Conservation (phyloP, 805 yeast genomes). For the Saccharomycopsis sp. region DNA sequence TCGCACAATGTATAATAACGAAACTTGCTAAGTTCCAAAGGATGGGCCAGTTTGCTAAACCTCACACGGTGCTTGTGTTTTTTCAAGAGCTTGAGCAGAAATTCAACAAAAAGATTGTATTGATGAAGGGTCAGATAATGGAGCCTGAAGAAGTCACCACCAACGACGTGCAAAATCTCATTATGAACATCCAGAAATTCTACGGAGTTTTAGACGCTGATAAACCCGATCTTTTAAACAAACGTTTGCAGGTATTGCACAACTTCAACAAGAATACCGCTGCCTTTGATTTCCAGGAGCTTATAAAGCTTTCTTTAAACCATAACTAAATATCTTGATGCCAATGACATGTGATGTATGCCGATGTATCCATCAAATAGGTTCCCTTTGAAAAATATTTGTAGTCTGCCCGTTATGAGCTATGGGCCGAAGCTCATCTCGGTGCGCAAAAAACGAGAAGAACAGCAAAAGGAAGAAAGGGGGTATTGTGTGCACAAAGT, state of each 20-base stretch:
- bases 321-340: not conserved
- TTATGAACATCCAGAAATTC: slow-evolving; percentile 19
- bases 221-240: slow-evolving; percentile 5
- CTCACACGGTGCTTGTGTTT: slow-evolving; percentile 17
- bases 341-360: too few species aligned
- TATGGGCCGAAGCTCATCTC: not conserved
- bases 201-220: slow-evolving; percentile 17
- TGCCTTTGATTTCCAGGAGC: slow-evolving; percentile 12
- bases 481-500: too few species aligned
- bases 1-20: slow-evolving; percentile 7
- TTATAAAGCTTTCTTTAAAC: slow-evolving; percentile 18
- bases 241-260: slow-evolving; percentile 13
- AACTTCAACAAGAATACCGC: slow-evolving; percentile 15
- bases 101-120: slow-evolving; percentile 15
- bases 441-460: too few species aligned
- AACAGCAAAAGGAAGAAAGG: not conserved
- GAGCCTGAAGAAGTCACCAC: slow-evolving; percentile 4
- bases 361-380: too few species aligned
- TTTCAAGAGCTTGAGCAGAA: slow-evolving; percentile 11
- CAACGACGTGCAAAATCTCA: slow-evolving; percentile 12
- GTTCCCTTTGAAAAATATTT: too few species aligned
- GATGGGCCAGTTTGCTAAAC: slow-evolving; percentile 8
- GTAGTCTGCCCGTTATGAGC: not conserved
- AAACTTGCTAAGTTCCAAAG: slow-evolving; percentile 15
- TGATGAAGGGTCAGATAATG: slow-evolving; percentile 20